These are phyloP conservation scores for Striga asiatica DNA, from an alignment of 257 asterid genomes.

Conservation along the genomic window DNA sequence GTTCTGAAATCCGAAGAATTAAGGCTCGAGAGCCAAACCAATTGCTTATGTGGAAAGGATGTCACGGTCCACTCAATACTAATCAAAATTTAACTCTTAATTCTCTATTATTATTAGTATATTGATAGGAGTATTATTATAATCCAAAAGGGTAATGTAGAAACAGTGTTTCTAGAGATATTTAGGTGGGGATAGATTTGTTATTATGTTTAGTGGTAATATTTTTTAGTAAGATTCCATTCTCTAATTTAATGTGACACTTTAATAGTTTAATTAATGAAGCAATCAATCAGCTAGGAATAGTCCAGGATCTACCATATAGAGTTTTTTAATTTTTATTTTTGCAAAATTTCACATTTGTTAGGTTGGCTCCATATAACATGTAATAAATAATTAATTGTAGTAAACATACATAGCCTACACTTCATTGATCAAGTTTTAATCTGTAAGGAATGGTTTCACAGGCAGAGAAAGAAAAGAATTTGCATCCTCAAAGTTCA, in stretches of 20 bases:
- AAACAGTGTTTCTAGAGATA: constrained; percentile 4
- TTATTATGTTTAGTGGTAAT: constrained; percentile 16
- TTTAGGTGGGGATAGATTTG: constrained; percentile 16
- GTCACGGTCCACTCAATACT: too few species aligned
- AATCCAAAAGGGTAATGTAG: constrained; percentile 5
- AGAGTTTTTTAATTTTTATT: background rate
- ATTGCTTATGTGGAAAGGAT: too few species aligned
- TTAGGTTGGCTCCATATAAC: background rate
- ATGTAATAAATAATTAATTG: background rate
- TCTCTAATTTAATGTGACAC: constrained; percentile 13
- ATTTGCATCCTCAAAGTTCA: too few species aligned
- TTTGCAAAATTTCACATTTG: background rate
- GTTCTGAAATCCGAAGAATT: background rate
- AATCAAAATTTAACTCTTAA: too few species aligned
- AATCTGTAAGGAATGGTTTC: too few species aligned
- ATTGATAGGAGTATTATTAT: too few species aligned
- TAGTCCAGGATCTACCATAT: constrained; percentile 12
- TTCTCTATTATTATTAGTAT: too few species aligned
- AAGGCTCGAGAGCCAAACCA: too few species aligned
- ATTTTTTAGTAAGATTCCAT: constrained; percentile 10
- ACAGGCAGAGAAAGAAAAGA: too few species aligned
- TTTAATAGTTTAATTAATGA: constrained; percentile 12
- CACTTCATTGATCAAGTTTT: too few species aligned
- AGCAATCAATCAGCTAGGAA: constrained; percentile 11
- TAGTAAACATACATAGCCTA: too few species aligned